These are phyloP conservation scores for Lachnellula suecica DNA, from an alignment of 2,329 filamentous ascomycete genomes.

Conservation along the genomic window DNA sequence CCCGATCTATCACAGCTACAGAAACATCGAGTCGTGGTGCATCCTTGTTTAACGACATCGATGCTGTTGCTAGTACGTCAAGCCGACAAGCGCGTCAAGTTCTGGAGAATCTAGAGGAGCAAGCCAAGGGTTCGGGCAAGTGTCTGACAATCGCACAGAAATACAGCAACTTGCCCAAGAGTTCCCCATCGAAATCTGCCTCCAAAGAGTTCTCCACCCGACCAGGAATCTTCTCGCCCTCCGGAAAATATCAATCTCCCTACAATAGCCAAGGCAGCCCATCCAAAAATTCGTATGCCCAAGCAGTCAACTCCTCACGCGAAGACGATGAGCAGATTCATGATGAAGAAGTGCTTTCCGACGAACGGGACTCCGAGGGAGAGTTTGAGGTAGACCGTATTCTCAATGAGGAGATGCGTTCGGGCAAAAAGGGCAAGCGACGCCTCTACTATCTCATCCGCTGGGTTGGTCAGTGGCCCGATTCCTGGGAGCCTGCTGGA, in stretches of 20 bases:
- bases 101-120: constrained; percentile 11
- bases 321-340: constrained; percentile 5
- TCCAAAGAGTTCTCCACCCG: not conserved
- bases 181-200: not conserved
- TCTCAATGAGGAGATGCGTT: constrained; percentile 15
- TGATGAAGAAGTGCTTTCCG: constrained; percentile 3
- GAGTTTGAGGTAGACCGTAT: constrained; percentile 25
- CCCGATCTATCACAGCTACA: constrained; percentile 2
- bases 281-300: not conserved
- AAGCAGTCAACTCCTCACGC: no score
- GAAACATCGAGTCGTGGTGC: not conserved
- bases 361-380: constrained; percentile 8
- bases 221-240: not conserved
- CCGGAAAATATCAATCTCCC: not conserved
- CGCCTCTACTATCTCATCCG: constrained; percentile 24
- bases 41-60: not conserved
- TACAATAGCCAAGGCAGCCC: not conserved
- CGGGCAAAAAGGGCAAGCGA: constrained; percentile 10
- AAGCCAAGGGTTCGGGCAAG: not conserved
- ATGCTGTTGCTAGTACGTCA: constrained; percentile 9
- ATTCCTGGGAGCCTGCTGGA: constrained; percentile 28
- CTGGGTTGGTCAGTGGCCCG: constrained; percentile 26
- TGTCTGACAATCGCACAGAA: not conserved
- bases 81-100: constrained; percentile 14
- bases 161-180: not conserved